A percentile compares a stretch with the other conserved stretches of the same genome.
phyloP scores from a whole-genome alignment of 176 grass and related monocot species.

The Aechmea fasciata region DNA sequence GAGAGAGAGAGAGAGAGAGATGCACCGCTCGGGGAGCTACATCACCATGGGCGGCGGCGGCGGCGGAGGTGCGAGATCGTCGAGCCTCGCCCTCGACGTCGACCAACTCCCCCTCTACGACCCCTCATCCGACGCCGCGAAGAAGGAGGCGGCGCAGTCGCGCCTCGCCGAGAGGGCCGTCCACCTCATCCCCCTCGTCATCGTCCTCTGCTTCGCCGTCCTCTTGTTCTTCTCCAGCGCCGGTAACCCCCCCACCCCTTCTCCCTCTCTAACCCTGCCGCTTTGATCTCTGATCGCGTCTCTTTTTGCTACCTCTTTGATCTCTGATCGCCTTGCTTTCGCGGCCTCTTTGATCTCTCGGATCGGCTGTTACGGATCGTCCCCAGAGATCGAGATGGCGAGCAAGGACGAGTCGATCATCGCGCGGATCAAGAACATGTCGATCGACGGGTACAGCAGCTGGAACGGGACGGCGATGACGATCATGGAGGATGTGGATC shows the following conservation, averaged over 20 bases:
- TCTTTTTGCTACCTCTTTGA: neutral
- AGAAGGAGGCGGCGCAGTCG: slow-evolving; percentile 56
- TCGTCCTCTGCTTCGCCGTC: slow-evolving; percentile 57
- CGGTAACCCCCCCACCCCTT: neutral
- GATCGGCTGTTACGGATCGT: neutral
- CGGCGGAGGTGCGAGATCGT: neutral
- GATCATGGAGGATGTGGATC: slow-evolving; percentile 8
- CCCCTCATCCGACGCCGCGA: slow-evolving; percentile 40
- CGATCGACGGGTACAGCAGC: slow-evolving; percentile 4
- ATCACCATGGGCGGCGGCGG: neutral
- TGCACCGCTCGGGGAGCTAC: slow-evolving; percentile 45
- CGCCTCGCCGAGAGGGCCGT: slow-evolving; percentile 47
- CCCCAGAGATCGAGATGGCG: neutral
- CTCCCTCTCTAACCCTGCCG: neutral
- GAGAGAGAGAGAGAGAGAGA: neutral
- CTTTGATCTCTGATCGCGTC: neutral
- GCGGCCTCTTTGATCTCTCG: neutral
- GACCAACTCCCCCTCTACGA: slow-evolving; percentile 58
- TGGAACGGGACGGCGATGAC: slow-evolving; percentile 20
- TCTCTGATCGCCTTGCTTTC: neutral
- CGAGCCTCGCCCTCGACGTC: slow-evolving; percentile 11
- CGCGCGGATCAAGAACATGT: slow-evolving; percentile 6
- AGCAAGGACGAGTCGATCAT: slow-evolving; percentile 5
- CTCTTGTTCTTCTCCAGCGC: slow-evolving; percentile 63
- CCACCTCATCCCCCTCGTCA: slow-evolving; percentile 52